These are phyloP conservation scores for Fusarium sp. DNA, from an alignment of 2,329 filamentous ascomycete genomes.

Conservation along the genomic window DNA sequence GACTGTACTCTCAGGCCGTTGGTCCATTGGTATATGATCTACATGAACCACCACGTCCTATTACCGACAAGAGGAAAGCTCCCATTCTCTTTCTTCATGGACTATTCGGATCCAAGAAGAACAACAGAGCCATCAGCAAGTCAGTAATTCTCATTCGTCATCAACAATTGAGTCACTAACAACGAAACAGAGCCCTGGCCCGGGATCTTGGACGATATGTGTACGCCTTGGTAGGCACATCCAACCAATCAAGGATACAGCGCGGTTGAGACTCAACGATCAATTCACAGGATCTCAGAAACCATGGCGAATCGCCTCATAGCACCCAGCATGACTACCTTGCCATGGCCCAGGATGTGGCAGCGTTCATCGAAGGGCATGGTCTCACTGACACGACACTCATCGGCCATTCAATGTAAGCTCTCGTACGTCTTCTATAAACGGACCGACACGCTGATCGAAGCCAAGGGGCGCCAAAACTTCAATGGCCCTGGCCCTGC, in stretches of 20 bases:
- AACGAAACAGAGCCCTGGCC: slow-evolving; percentile 70
- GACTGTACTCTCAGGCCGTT: slow-evolving; percentile 38
- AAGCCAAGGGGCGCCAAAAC: slow-evolving; percentile 80
- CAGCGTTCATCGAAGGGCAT: slow-evolving; percentile 77
- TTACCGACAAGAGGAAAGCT: slow-evolving; percentile 51
- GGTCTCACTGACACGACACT: slow-evolving; percentile 73
- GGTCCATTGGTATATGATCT: slow-evolving; percentile 68
- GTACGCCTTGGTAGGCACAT: slow-evolving; percentile 73
- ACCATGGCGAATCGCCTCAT: slow-evolving; percentile 92
- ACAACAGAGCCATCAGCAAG: slow-evolving; percentile 95
- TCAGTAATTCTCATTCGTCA: slow-evolving; percentile 55
- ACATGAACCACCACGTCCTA: slow-evolving; percentile 62
- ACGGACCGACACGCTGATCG: background rate
- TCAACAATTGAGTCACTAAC: background rate
- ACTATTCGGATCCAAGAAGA: slow-evolving; percentile 93
- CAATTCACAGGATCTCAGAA: slow-evolving; percentile 75
- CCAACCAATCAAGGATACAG: slow-evolving; percentile 3
- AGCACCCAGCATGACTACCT: slow-evolving; percentile 77
- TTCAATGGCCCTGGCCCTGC: slow-evolving; percentile 85
- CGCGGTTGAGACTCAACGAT: slow-evolving; percentile 26
- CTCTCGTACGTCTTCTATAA: background rate
- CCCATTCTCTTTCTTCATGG: slow-evolving; percentile 92
- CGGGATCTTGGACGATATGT: slow-evolving; percentile 80
- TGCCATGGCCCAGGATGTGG: slow-evolving; percentile 83
- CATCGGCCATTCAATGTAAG: slow-evolving; percentile 92